These are phyloP conservation scores for Dioscorea dumetorum DNA, from an alignment of 106 monocot species.

Conservation along the genomic window DNA sequence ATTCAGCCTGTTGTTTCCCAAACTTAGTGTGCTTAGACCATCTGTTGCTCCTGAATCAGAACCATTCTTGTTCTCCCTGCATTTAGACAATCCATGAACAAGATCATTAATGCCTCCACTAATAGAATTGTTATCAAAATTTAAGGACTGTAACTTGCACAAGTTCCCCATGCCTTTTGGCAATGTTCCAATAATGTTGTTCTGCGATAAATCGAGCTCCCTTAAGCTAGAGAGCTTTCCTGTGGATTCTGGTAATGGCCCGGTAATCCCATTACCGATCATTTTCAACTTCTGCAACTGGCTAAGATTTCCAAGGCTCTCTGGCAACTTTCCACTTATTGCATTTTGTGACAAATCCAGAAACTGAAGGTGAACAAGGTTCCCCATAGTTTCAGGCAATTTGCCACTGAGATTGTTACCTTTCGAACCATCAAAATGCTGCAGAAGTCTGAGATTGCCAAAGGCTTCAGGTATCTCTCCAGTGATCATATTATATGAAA, in stretches of 20 bases:
- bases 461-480: too few relatives aligned
- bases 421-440: too few relatives aligned
- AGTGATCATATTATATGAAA: too few relatives aligned
- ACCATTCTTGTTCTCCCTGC: too few relatives aligned
- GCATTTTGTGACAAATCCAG: neutral
- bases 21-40: neutral
- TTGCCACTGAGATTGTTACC: too few relatives aligned
- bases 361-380: neutral
- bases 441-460: too few relatives aligned
- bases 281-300: neutral
- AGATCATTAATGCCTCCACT: too few relatives aligned
- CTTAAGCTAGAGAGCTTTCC: neutral
- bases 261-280: neutral
- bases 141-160: neutral
- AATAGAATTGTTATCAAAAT: neutral
- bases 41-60: too few relatives aligned
- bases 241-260: neutral
- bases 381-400: neutral
- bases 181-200: neutral
- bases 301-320: neutral
- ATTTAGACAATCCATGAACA: too few relatives aligned
- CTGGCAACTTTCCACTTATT: neutral
- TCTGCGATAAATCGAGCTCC: neutral
- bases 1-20: slow-evolving; percentile 6
- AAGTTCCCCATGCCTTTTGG: neutral